Conservation (phyloP, 2,329 filamentous ascomycete species). For the Fusarium scirpi region DNA sequence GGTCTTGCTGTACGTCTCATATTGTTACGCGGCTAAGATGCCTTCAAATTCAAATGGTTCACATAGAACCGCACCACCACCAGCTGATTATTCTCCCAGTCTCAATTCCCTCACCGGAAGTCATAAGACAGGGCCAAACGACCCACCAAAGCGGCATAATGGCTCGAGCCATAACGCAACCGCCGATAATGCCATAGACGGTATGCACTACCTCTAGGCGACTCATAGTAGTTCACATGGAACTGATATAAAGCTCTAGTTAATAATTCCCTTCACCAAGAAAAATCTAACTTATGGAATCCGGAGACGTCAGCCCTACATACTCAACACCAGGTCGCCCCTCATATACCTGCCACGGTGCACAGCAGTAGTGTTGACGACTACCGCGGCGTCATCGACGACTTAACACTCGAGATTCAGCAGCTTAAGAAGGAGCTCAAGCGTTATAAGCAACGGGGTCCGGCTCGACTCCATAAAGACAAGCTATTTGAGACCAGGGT, state of each 20-base stretch:
- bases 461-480: slow-evolving; percentile 75
- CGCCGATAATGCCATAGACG: background rate
- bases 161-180: background rate
- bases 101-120: background rate
- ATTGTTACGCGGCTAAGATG: background rate
- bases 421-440: slow-evolving; percentile 78
- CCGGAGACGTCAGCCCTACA: slow-evolving; percentile 49
- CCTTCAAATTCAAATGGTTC: background rate
- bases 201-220: background rate
- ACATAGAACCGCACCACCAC: background rate
- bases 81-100: background rate
- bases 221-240: background rate
- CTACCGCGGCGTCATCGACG: slow-evolving; percentile 85
- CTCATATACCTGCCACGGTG: slow-evolving; percentile 50
- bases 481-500: slow-evolving; percentile 87
- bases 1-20: background rate
- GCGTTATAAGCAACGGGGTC: slow-evolving; percentile 75
- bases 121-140: background rate
- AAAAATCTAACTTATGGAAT: slow-evolving; percentile 63
- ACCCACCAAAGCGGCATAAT: background rate
- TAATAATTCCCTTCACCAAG: slow-evolving; percentile 68
- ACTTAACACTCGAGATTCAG: slow-evolving; percentile 86
- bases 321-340: slow-evolving; percentile 31
- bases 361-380: slow-evolving; percentile 76
- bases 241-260: slow-evolving; percentile 47